These are phyloP conservation scores for Amaranthus cruentus DNA, from an alignment of 148 eudicot species.

Conservation along the genomic window DNA sequence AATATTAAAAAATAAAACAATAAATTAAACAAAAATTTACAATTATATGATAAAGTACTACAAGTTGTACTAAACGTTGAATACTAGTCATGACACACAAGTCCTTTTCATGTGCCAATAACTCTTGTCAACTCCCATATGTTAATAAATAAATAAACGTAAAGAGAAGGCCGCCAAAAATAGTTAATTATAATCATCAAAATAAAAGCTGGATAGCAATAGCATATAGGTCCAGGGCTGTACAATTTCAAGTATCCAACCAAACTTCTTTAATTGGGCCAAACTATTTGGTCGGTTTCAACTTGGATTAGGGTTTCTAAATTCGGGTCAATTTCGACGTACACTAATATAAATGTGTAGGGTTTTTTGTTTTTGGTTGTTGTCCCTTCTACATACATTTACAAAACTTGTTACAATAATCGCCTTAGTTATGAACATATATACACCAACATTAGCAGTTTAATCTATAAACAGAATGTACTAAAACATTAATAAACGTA, in stretches of 20 bases:
- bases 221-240: background rate
- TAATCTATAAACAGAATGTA: too few relatives aligned
- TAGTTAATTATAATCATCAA: background rate
- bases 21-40: too few relatives aligned
- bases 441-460: too few relatives aligned
- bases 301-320: constrained; percentile 3
- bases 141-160: background rate
- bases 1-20: background rate
- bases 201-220: constrained; percentile 12
- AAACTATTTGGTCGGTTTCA: constrained; percentile 8
- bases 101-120: constrained; percentile 26
- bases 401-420: too few relatives aligned
- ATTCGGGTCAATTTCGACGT: background rate
- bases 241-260: background rate
- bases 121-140: background rate
- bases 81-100: constrained; percentile 24
- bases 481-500: too few relatives aligned
- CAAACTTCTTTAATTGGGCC: background rate
- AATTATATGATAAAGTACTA: background rate
- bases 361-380: too few relatives aligned
- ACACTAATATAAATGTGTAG: too few relatives aligned
- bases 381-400: too few relatives aligned
- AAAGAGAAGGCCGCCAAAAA: background rate
- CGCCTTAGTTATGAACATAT: too few relatives aligned
- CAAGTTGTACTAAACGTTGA: constrained; percentile 15